Base-by-base conservation (phyloP, 257 asterid species). In the Nyctanthes arbortristis region DNA sequence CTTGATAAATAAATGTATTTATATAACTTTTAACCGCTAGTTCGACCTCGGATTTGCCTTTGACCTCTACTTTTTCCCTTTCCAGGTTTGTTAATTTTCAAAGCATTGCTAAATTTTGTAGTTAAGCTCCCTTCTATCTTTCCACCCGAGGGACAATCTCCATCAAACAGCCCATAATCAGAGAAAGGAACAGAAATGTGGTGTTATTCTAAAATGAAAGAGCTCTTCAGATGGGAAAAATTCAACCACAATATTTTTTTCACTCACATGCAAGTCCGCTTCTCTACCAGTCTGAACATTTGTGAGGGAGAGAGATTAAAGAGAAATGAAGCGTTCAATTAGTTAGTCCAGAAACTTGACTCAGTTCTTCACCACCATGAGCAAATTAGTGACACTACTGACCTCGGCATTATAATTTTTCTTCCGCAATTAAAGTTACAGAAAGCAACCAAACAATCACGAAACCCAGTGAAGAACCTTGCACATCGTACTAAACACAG, bases 341-440 rank as follows among this genome's bases (percentile, higher is more conserved):
- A 37, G 32, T 33, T 35, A 36, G 29, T 47, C 73, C 67, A 67
- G 49, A 16, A 62, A 70, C 47, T 35, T 52, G 63, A 37, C 61
- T 57, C 13, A 30, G 25, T 43, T 43, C 24, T 63, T 39, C 32
- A 40, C 57, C 54, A 73, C 24, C 55, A 66, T 39, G 8, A 22
- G n/a, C 37, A 39, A 67, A 68, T 52, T 66, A 66, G 75, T 49
- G 70, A 56, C 30, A 36, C 34, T 22, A 55, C 28, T 63, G 40
- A 61, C 79, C 77, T 34, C 36, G 18, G 70, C 35, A 29, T 59
- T 68, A 60, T n/a, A 67, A 2, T 35, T 65, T 66, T 35, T 37
- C 52, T 30, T 30, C 56, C 35, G 55, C 5, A 49, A 49, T 18
- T 49, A 49, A 36, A 49, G 58, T 39, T 57, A 37, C 36, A 66